phyloP scores from a whole-genome alignment of 352 stramenopile species.

The Globisporangium heterothallicum region DNA sequence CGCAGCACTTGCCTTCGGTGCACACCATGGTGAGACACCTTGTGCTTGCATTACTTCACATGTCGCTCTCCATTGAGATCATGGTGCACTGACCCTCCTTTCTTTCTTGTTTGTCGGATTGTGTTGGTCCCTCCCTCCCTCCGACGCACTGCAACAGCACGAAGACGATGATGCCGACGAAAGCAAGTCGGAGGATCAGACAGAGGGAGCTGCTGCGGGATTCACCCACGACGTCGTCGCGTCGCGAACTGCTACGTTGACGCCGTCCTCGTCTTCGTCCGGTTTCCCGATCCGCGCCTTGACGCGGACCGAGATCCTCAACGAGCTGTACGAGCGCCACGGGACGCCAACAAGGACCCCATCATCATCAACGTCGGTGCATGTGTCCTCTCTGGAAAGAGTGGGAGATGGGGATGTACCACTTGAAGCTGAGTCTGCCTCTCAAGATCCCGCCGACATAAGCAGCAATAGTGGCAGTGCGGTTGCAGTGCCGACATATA shows the following conservation, averaged over 20 bases:
- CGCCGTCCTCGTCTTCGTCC: not conserved
- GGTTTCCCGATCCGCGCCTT: constrained; percentile 31
- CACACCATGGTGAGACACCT: constrained; percentile 10
- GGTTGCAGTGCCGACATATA: not conserved
- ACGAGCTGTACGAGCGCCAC: constrained; percentile 23
- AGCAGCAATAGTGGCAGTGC: not conserved
- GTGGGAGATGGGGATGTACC: not conserved
- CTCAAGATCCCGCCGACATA: not conserved
- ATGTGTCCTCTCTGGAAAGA: too few relatives aligned
- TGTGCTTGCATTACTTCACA: constrained; percentile 14
- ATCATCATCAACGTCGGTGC: not conserved
- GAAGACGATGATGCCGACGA: constrained; percentile 10
- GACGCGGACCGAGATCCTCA: constrained; percentile 51
- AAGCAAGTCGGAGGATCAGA: not conserved
- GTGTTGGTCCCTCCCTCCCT: too few relatives aligned
- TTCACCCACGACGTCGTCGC: constrained; percentile 1
- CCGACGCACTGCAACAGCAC: constrained; percentile 9
- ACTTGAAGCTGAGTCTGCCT: not conserved
- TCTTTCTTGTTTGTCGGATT: constrained; percentile 1
- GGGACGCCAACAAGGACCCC: not conserved
- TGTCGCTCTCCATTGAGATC: constrained; percentile 5
- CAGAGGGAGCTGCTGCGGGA: not conserved
- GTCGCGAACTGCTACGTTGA: not conserved
- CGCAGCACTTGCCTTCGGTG: constrained; percentile 47
- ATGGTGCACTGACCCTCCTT: constrained; percentile 5